Evolutionary conservation across 108 stramenopile genomes (phyloP).

Genomic region (Cafeteria roenbergensis): DNA sequence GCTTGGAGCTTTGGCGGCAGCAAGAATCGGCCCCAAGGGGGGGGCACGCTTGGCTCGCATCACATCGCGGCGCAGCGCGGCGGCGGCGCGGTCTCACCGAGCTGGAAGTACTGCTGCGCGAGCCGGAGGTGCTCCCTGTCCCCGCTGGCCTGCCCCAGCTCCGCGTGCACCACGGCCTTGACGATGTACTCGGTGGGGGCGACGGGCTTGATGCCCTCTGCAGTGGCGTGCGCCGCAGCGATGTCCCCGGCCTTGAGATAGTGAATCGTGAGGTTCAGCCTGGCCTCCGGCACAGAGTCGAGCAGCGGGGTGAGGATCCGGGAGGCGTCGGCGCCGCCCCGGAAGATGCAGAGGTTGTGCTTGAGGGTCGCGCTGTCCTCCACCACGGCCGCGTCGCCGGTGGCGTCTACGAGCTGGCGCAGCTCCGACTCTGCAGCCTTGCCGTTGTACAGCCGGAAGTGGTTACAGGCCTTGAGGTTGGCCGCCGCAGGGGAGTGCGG

Average conservation of each 20-base stretch:
- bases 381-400: conserved; percentile 13
- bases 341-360: conserved; percentile 64
- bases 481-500: conserved; percentile 55
- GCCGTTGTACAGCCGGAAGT: conserved; percentile 64
- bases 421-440: conserved; percentile 64
- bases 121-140: conserved; percentile 44
- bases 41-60: too few relatives aligned
- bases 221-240: conserved; percentile 54
- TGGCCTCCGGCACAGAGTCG: conserved; percentile 59
- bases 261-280: conserved; percentile 59
- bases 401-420: conserved; percentile 37
- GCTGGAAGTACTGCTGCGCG: conserved; percentile 57
- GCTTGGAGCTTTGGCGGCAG: too few relatives aligned
- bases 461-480: conserved; percentile 70
- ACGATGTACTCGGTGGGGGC: conserved; percentile 64
- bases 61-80: too few relatives aligned
- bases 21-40: too few relatives aligned
- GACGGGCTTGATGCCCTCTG: conserved; percentile 55
- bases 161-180: conserved; percentile 57
- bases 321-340: conserved; percentile 51
- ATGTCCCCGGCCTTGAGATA: conserved; percentile 40
- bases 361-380: conserved; percentile 51
- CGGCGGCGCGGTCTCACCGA: too few relatives aligned
- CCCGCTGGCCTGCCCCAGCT: conserved; percentile 44
- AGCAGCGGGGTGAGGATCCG: conserved; percentile 52